Evolutionary conservation across 768 basidiomycete genomes (phyloP).

Genomic region (Mycena venus): DNA sequence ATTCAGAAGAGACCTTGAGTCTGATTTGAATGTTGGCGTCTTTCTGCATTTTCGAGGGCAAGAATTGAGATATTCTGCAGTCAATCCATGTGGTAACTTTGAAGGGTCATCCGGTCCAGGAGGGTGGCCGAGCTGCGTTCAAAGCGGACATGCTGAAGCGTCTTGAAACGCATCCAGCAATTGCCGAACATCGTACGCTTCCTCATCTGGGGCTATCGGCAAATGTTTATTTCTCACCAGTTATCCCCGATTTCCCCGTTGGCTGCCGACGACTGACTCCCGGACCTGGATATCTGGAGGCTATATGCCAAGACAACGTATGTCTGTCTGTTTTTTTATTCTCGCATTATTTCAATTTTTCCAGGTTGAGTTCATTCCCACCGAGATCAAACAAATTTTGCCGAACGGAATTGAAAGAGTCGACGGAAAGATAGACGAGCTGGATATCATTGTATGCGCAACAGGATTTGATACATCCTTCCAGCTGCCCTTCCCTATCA

Average conservation of each 20-base stretch:
- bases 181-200: conserved; percentile 65
- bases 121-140: conserved; percentile 51
- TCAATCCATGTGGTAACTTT: conserved; percentile 58
- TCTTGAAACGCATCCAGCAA: conserved; percentile 70
- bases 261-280: conserved; percentile 76
- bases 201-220: not conserved
- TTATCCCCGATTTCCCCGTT: conserved; percentile 72
- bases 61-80: conserved; percentile 36
- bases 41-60: not conserved
- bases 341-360: not conserved
- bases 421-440: conserved; percentile 66
- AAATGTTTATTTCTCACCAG: conserved; percentile 42
- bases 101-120: conserved; percentile 53
- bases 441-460: conserved; percentile 75
- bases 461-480: conserved; percentile 71
- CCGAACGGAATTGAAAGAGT: conserved; percentile 67
- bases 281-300: conserved; percentile 77
- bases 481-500: conserved; percentile 62
- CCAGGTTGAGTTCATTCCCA: conserved; percentile 67
- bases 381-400: conserved; percentile 64
- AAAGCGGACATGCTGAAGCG: conserved; percentile 61
- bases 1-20: conserved; percentile 64
- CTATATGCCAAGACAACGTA: conserved; percentile 74
- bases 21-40: conserved; percentile 60
- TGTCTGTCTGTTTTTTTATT: conserved; percentile 15